These are phyloP conservation scores for Magnusiomyces suaveolens DNA, from an alignment of 1,139 yeast species.

Conservation along the genomic window DNA sequence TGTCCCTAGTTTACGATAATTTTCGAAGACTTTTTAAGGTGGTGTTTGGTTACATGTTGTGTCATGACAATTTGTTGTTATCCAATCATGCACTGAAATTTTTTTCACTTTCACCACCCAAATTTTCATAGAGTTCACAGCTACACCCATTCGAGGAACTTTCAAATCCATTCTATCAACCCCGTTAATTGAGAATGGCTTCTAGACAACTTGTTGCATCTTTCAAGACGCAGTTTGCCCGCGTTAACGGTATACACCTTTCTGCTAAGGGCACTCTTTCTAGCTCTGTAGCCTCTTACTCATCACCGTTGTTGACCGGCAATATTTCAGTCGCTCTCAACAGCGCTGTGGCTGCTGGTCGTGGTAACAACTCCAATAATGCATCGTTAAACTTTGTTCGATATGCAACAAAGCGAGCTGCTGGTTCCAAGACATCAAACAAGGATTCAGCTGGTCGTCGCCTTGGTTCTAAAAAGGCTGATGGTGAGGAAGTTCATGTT, in stretches of 20 bases:
- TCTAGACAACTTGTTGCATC: background rate
- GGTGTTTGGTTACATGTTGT: background rate
- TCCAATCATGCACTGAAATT: background rate
- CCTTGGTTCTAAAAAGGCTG: constrained; percentile 81
- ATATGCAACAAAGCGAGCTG: constrained; percentile 86
- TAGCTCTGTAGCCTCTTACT: constrained; percentile 16
- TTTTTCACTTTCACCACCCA: too few relatives aligned
- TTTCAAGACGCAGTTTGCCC: constrained; percentile 3
- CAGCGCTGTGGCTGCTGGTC: background rate
- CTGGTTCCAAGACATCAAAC: constrained; percentile 88
- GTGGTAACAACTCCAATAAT: background rate
- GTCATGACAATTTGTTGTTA: background rate
- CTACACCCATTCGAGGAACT: too few relatives aligned
- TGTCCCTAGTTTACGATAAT: background rate
- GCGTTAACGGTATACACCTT: background rate
- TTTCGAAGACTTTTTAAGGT: background rate
- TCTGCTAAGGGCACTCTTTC: background rate
- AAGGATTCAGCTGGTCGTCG: constrained; percentile 94
- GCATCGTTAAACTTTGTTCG: constrained; percentile 44
- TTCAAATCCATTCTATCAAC: background rate
- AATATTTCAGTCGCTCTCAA: background rate
- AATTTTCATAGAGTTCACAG: background rate
- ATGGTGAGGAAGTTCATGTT: constrained; percentile 54
- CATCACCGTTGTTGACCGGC: constrained; percentile 23
- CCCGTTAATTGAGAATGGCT: background rate